Base-by-base conservation (phyloP, 495 filamentous ascomycete species). In the Rhypophila decipiens region DNA sequence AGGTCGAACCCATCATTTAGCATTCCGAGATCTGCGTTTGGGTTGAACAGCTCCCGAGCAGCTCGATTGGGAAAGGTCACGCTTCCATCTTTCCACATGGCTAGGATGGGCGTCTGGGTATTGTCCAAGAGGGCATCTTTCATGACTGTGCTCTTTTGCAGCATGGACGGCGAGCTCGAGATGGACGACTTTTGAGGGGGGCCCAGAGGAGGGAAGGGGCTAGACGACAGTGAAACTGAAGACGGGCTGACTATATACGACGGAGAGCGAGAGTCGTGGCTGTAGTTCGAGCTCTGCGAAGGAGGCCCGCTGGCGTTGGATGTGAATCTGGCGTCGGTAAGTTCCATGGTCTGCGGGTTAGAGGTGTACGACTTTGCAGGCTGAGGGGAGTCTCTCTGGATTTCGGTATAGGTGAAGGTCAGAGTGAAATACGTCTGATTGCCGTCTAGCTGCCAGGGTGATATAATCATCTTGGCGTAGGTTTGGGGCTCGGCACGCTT, bases 11-110 rank as follows among this genome's bases (percentile, higher is more conserved):
- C 74, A 41, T 79, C 72, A 18, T 57, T 65, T 17, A 68, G 50
- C 10, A 52, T 55, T 10, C 67, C 65, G 10, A 67, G 57, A 33
- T 72, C 71, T 15, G 60, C 59, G 23, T 65, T 66, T 19, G 59
- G 53, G 24, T 65, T 58, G 47, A 79, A 71, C 3, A 87, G 65
- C 9, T 69, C 59, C 20, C 76, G 67, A 3, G 78, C 72, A 20
- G 83, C 82, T 55, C 67, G 73, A 51, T 88, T 88, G 12, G 80
- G 74, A 39, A 85, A 71, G 2, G 73, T 77, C 21, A 86, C 71
- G 39, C 77, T 82, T 31, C 77, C 76, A 52, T 88, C 85, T 51
- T 79, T 77, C 84, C 83, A 87, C 78, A 86, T 79, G 12, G 81
- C 79, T 20, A 86, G 69, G 15, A 85, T 77, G 8, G 84, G 83